Percentiles rank a stretch among this genome's conserved stretches.
These are phyloP conservation scores for Chiua virens DNA, from an alignment of 768 basidiomycete genomes.

Conservation along the genomic window DNA sequence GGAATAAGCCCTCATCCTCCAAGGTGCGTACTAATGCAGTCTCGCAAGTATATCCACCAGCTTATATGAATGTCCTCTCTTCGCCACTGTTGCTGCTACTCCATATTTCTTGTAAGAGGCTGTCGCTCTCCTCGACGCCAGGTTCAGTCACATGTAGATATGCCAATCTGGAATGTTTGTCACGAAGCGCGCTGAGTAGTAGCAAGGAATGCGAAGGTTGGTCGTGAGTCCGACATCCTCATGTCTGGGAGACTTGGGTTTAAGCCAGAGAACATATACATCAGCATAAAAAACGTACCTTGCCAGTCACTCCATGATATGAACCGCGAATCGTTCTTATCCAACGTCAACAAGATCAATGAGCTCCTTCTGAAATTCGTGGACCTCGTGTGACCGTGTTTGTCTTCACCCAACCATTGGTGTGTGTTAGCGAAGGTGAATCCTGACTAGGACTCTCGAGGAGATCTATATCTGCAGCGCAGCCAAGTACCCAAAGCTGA, in stretches of 20 bases:
- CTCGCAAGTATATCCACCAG: no score
- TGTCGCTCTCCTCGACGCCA: conserved; percentile 21
- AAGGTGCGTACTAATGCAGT: conserved; percentile 5
- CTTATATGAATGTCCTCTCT: conserved; percentile 3
- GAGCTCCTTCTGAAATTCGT: conserved; percentile 35
- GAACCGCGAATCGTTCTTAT: conserved; percentile 49
- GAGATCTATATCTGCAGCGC: conserved; percentile 36
- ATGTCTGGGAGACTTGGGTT: conserved; percentile 37
- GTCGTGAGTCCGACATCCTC: conserved; percentile 52
- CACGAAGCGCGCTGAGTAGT: conserved; percentile 22
- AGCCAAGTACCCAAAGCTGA: conserved; percentile 61
- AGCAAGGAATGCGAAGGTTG: conserved; percentile 39
- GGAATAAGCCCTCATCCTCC: conserved; percentile 7
- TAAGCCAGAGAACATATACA: background rate
- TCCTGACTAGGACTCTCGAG: conserved; percentile 29
- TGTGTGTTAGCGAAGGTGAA: conserved; percentile 23
- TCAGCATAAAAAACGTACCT: conserved; percentile 23
- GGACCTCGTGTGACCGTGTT: no score
- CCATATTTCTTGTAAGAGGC: conserved; percentile 31
- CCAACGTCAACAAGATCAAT: conserved; percentile 49
- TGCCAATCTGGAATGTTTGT: conserved; percentile 35
- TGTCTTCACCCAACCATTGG: no score
- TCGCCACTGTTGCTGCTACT: background rate
- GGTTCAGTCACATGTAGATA: conserved; percentile 45
- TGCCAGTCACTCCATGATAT: conserved; percentile 52